These are phyloP conservation scores for Penicillium oxalicum DNA, from an alignment of 2,329 filamentous ascomycete genomes.

Conservation along the genomic window DNA sequence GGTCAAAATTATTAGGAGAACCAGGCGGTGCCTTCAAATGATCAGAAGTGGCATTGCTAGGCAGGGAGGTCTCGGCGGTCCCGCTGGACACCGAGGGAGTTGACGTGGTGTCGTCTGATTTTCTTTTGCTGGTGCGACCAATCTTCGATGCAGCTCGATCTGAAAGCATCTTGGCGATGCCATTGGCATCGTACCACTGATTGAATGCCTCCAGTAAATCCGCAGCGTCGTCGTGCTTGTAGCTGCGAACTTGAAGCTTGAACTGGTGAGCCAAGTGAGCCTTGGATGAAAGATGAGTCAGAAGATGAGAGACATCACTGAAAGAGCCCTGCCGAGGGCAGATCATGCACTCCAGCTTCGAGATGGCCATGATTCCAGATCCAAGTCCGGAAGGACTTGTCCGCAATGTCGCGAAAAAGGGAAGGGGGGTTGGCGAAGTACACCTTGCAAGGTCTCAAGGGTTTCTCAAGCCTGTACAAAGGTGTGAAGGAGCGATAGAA, in stretches of 20 bases:
- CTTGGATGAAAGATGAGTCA: constrained; percentile 90
- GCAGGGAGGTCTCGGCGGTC: constrained; percentile 3
- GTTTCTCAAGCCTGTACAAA: constrained; percentile 14
- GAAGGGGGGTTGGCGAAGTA: background rate
- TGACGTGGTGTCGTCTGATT: constrained; percentile 14
- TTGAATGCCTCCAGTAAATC: constrained; percentile 63
- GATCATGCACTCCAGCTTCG: constrained; percentile 73
- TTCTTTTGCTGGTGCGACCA: constrained; percentile 54
- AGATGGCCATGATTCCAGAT: constrained; percentile 37
- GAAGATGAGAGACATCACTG: constrained; percentile 83
- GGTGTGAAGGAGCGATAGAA: constrained; percentile 6
- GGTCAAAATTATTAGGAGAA: constrained; percentile 24
- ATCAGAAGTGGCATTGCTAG: constrained; percentile 1
- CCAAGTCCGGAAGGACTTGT: constrained; percentile 5
- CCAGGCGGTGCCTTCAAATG: constrained; percentile 1
- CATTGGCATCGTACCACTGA: constrained; percentile 67
- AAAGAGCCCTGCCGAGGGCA: constrained; percentile 76
- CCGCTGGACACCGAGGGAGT: constrained; percentile 3
- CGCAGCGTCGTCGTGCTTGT: constrained; percentile 60
- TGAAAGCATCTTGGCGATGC: constrained; percentile 66
- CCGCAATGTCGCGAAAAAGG: constrained; percentile 24
- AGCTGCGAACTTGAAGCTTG: constrained; percentile 68
- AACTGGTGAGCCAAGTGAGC: constrained; percentile 82
- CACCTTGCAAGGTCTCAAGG: constrained; percentile 6
- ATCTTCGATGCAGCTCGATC: constrained; percentile 74